These are phyloP conservation scores for Inonotus obliquus DNA, from an alignment of 1,284 basidiomycete species.

Conservation along the genomic window DNA sequence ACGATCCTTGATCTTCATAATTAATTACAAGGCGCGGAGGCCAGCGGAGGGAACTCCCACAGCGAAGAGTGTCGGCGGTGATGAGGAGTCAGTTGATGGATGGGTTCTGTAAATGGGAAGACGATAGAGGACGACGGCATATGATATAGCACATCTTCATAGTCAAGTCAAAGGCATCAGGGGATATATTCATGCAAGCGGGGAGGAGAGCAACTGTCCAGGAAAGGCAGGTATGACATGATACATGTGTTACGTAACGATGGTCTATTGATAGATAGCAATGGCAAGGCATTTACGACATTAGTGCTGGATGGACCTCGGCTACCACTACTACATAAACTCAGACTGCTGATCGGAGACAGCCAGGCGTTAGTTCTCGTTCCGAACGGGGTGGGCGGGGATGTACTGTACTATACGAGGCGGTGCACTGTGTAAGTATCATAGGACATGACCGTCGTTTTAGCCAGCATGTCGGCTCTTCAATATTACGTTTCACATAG, in stretches of 20 bases:
- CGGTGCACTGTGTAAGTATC: too few relatives aligned
- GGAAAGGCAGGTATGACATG: background rate
- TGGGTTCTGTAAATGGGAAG: background rate
- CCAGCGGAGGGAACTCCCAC: too few relatives aligned
- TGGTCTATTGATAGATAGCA: too few relatives aligned
- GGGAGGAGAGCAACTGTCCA: background rate
- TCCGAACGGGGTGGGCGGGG: too few relatives aligned
- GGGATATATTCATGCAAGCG: too few relatives aligned
- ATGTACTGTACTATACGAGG: too few relatives aligned
- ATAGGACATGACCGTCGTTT: constrained; percentile 35
- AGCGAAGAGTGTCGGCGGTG: background rate
- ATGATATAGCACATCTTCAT: background rate
- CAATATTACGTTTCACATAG: constrained; percentile 77
- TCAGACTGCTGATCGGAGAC: too few relatives aligned
- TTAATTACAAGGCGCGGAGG: background rate
- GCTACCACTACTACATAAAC: too few relatives aligned
- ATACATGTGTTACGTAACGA: background rate
- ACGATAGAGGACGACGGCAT: background rate
- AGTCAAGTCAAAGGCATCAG: background rate
- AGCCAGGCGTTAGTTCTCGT: too few relatives aligned
- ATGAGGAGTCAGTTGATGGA: background rate
- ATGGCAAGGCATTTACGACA: too few relatives aligned
- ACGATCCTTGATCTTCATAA: background rate
- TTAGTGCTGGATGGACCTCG: too few relatives aligned
- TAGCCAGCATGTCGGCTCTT: constrained; percentile 73